Percentiles rank a stretch among this genome's conserved stretches.
phyloP scores from a whole-genome alignment of 495 filamentous ascomycete species.

The Aspergillus leporis region DNA sequence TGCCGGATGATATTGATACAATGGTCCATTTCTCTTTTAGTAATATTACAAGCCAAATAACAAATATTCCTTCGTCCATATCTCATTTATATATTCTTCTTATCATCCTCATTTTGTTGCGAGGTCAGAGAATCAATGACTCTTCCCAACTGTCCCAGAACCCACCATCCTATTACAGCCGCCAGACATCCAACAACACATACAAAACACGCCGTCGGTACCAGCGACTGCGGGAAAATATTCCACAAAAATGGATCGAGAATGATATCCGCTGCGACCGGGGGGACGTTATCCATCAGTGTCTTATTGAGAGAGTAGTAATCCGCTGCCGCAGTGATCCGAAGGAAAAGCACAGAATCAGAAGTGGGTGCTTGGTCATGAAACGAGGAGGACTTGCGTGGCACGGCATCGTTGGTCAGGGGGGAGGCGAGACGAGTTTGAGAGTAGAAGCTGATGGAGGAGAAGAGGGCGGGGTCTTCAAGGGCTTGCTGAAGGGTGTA shows the following conservation, averaged over 20 bases:
- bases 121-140: conserved; percentile 15
- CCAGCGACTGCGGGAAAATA: conserved; percentile 66
- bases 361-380: conserved; percentile 24
- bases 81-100: conserved; percentile 24
- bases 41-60: neutral
- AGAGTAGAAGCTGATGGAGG: conserved; percentile 65
- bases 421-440: conserved; percentile 41
- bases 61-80: neutral
- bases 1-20: neutral
- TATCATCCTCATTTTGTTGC: conserved; percentile 11
- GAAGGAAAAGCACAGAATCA: conserved; percentile 75
- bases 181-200: conserved; percentile 53
- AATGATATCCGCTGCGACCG: conserved; percentile 80
- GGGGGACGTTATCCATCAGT: conserved; percentile 74
- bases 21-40: neutral
- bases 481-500: conserved; percentile 60
- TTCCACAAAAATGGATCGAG: conserved; percentile 83
- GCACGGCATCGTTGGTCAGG: neutral
- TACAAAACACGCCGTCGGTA: conserved; percentile 65
- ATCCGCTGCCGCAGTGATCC: conserved; percentile 73
- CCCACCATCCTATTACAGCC: conserved; percentile 44
- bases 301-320: conserved; percentile 73
- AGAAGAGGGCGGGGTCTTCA: conserved; percentile 58
- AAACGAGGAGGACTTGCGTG: conserved; percentile 10
- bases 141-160: conserved; percentile 30